Base-by-base conservation (phyloP, 345 rosid genomes). In the Physaria fendleri region DNA sequence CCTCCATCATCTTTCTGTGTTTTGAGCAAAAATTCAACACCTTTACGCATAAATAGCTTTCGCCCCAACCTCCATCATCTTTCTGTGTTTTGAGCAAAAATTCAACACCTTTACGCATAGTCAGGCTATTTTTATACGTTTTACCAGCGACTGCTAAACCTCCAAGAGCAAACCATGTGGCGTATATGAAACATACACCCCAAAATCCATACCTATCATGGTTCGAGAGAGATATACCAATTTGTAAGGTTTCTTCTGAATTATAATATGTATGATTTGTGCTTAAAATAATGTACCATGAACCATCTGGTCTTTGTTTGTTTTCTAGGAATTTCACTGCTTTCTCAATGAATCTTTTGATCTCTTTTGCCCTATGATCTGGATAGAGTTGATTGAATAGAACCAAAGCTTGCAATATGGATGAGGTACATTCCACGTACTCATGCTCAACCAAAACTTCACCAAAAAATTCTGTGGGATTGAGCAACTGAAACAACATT, bases 351-450 rank as follows among this genome's bases (percentile, higher is more conserved):
- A n/a, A n/a, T n/a, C n/a, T 62, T 6, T 34, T 58, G 10, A 82
- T 78, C 66, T 77, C 83, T 41, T 60, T 56, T 38, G 40, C 66
- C 58, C 62, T 74, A 56, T 82, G 85, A 17, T 45, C 68, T 0
- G 85, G 83, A 51, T 71, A 63, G 3, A 71, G 53, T 71, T 72
- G 64, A 41, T 69, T 72, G 43, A 82, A 77, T 51, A 79, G 25
- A 64, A 48, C 35, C 27, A 66, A 48, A 56, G 64, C 64, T 66
- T 66, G 34, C 3, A 56, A 15, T 28, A 56, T 64, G 27, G 82
- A 34, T 25, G 78, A 48, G n/a, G 84, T 77, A 46, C 84, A 77
- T 64, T 80, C 84, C 18, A 69, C 74, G n/a, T 77, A 77, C 30
- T 78, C 85, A 12, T 65, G 71, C 68, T 80, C 80, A 3, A 51